Percentiles rank a stretch among this genome's conserved stretches.
phyloP scores from a whole-genome alignment of 768 basidiomycete species.

The Tricholoma flavovirens region DNA sequence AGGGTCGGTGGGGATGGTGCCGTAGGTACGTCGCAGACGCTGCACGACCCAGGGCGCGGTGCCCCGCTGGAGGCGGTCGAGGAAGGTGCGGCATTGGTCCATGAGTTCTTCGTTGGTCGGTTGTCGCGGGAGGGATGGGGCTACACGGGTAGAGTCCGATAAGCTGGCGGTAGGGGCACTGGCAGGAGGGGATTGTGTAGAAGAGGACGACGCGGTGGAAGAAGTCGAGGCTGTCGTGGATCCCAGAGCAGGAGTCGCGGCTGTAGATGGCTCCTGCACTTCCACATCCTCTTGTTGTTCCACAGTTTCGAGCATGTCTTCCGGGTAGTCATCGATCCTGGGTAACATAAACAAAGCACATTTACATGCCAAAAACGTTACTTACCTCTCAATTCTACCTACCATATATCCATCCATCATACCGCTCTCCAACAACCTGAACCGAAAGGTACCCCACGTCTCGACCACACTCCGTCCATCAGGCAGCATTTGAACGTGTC shows the following conservation, averaged over 20 bases:
- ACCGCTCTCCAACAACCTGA: constrained; percentile 81
- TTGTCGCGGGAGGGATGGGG: constrained; percentile 16
- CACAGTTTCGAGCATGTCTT: constrained; percentile 32
- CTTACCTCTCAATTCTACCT: constrained; percentile 63
- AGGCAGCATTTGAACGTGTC: constrained; percentile 75
- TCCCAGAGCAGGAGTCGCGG: constrained; percentile 1
- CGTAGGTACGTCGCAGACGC: constrained; percentile 73
- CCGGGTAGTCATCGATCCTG: constrained; percentile 24
- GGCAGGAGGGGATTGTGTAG: background rate
- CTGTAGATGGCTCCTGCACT: background rate
- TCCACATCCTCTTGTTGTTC: constrained; percentile 7
- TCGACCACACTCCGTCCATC: constrained; percentile 88
- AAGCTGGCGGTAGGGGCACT: background rate
- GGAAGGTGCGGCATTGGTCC: constrained; percentile 36
- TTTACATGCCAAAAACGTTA: background rate
- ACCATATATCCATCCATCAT: constrained; percentile 88
- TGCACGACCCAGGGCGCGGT: constrained; percentile 93
- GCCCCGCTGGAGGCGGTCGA: constrained; percentile 47
- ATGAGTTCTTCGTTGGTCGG: constrained; percentile 49
- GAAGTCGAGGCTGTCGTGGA: constrained; percentile 7
- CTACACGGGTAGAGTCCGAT: background rate
- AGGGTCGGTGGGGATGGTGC: constrained; percentile 69
- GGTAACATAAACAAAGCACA: background rate
- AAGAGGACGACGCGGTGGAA: background rate
- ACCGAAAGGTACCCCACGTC: constrained; percentile 61